phyloP scores from a whole-genome alignment of 176 grass and related monocot genomes.

The Ananas comosus region DNA sequence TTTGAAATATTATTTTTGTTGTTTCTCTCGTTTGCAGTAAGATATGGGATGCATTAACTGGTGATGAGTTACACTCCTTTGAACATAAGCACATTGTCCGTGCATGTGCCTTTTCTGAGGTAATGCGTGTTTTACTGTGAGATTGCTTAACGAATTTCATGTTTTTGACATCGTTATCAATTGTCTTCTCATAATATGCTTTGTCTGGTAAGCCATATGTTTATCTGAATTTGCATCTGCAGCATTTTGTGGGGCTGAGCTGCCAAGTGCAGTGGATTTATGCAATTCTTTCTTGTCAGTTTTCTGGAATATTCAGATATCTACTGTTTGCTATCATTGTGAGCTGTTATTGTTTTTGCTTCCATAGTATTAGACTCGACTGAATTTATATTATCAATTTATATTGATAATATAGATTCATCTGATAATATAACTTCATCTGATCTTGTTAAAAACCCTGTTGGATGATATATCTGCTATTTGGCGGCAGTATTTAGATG shows the following conservation, averaged over 20 bases:
- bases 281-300: not conserved
- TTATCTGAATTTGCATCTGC: not conserved
- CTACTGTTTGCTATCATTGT: not conserved
- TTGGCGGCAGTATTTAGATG: too few species aligned
- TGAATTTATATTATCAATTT: too few species aligned
- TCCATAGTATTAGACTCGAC: too few species aligned
- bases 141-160: not conserved
- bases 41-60: slow-evolving; percentile 93
- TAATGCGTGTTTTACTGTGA: slow-evolving; percentile 12
- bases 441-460: not conserved
- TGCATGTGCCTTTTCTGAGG: slow-evolving; percentile 96
- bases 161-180: not conserved
- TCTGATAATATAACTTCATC: too few species aligned
- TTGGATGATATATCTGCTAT: too few species aligned
- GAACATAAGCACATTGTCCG: slow-evolving; percentile 98
- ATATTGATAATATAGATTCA: too few species aligned
- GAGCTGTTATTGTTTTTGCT: not conserved
- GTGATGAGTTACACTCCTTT: slow-evolving; percentile 84
- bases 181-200: not conserved
- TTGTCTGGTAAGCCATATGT: not conserved
- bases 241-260: not conserved
- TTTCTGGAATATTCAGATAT: not conserved
- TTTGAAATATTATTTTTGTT: slow-evolving; percentile 4
- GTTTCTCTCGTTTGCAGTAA: slow-evolving; percentile 46
- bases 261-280: not conserved